phyloP scores from a whole-genome alignment of 2,329 filamentous ascomycete species.

The Nigrospora sphaerica region DNA sequence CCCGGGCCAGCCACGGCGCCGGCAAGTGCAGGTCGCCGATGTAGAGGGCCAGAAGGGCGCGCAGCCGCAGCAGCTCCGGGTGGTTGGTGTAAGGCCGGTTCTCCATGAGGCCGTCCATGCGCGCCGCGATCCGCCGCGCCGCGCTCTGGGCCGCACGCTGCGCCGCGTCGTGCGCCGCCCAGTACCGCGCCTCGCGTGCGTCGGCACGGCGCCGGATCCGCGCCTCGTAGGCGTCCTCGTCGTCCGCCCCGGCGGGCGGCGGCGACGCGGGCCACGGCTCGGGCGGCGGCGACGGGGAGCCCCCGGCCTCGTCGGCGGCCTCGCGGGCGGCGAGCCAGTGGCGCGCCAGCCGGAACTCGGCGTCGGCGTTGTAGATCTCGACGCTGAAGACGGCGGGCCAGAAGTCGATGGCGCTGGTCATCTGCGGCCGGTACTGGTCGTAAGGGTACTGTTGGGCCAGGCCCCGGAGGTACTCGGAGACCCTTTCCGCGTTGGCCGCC shows the following conservation, averaged over 20 bases:
- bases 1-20: constrained; percentile 14
- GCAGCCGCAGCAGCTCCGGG: constrained; percentile 58
- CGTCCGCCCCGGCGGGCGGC: constrained; percentile 9
- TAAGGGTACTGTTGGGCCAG: constrained; percentile 73
- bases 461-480: constrained; percentile 63
- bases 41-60: constrained; percentile 70
- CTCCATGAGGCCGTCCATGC: constrained; percentile 65
- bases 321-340: constrained; percentile 21
- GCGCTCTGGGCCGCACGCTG: constrained; percentile 45
- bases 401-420: constrained; percentile 65
- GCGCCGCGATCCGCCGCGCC: constrained; percentile 55
- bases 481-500: constrained; percentile 35
- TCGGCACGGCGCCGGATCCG: constrained; percentile 6
- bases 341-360: constrained; percentile 44
- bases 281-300: constrained; percentile 3
- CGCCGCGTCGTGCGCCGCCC: constrained; percentile 30
- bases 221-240: not conserved
- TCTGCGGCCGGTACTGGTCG: constrained; percentile 50
- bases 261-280: constrained; percentile 2
- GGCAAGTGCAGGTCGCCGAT: constrained; percentile 59
- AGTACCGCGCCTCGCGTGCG: constrained; percentile 2
- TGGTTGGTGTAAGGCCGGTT: constrained; percentile 65
- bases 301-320: constrained; percentile 11
- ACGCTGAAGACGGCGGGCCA: constrained; percentile 74
- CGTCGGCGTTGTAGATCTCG: constrained; percentile 70